Evolutionary conservation across 2,329 filamentous ascomycete genomes (phyloP).

Genomic region (Aspergillus ibericus): DNA sequence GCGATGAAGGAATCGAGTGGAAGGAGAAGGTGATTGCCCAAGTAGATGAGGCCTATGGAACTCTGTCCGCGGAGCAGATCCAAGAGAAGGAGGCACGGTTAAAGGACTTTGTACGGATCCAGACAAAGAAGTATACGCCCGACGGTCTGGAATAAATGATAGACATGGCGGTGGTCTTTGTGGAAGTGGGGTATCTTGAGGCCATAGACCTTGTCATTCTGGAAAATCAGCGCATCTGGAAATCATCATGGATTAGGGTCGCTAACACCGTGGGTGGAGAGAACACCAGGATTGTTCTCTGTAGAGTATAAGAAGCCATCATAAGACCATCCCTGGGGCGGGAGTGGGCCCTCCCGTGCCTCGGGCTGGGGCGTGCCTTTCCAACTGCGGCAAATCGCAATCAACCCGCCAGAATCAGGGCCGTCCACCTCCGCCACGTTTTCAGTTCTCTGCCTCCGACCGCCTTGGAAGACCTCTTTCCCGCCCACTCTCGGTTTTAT

Average conservation of each 20-base stretch:
- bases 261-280: background rate
- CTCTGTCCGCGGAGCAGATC: constrained; percentile 18
- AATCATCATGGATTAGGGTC: too few species aligned
- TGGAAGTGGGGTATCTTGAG: background rate
- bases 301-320: background rate
- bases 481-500: background rate
- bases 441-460: constrained; percentile 13
- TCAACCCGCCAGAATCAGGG: constrained; percentile 10
- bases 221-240: too few species aligned
- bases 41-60: constrained; percentile 50
- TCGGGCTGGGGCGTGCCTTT: constrained; percentile 14
- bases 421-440: constrained; percentile 23
- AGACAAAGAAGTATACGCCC: constrained; percentile 17
- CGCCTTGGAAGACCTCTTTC: background rate
- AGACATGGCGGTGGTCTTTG: background rate
- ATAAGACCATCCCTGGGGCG: constrained; percentile 5
- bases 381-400: constrained; percentile 20
- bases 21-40: constrained; percentile 49
- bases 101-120: constrained; percentile 25
- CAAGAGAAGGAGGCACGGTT: constrained; percentile 29
- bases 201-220: background rate
- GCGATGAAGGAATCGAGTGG: constrained; percentile 46
- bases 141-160: background rate
- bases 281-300: background rate
- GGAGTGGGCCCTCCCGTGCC: constrained; percentile 16